These are phyloP conservation scores for Entomophthora muscae DNA, from an alignment of 371 early-diverging fungal genomes.

Conservation along the genomic window DNA sequence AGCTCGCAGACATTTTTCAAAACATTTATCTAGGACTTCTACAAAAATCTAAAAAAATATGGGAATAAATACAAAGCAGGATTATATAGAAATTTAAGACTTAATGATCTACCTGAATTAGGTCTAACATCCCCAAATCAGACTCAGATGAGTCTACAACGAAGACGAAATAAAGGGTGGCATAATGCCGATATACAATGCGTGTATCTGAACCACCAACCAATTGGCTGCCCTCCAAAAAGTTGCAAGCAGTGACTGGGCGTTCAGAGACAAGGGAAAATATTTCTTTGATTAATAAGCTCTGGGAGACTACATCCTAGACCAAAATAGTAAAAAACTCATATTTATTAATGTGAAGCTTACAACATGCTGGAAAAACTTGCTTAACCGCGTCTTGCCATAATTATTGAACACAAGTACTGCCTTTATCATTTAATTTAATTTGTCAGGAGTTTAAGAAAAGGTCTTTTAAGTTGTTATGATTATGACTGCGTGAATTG, in stretches of 20 bases:
- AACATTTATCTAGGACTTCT: slow-evolving; percentile 77
- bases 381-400: slow-evolving; percentile 82
- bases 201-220: slow-evolving; percentile 73
- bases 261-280: slow-evolving; percentile 62
- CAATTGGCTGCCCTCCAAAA: slow-evolving; percentile 69
- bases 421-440: slow-evolving; percentile 58
- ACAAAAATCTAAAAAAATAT: slow-evolving; percentile 62
- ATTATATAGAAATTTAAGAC: neutral
- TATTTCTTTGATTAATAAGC: slow-evolving; percentile 66
- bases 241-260: slow-evolving; percentile 78
- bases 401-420: slow-evolving; percentile 92
- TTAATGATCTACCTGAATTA: slow-evolving; percentile 53
- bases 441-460: too few species aligned
- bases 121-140: slow-evolving; percentile 83
- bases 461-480: too few species aligned
- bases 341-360: neutral
- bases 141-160: slow-evolving; percentile 88
- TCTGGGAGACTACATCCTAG: slow-evolving; percentile 66
- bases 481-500: too few species aligned
- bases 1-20: slow-evolving; percentile 94
- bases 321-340: neutral
- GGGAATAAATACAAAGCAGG: neutral
- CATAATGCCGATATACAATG: slow-evolving; percentile 81
- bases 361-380: slow-evolving; percentile 84
- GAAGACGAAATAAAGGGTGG: slow-evolving; percentile 92